Evolutionary conservation across 768 basidiomycete species (phyloP).

Genomic region (Symmetrospora coprosmae): DNA sequence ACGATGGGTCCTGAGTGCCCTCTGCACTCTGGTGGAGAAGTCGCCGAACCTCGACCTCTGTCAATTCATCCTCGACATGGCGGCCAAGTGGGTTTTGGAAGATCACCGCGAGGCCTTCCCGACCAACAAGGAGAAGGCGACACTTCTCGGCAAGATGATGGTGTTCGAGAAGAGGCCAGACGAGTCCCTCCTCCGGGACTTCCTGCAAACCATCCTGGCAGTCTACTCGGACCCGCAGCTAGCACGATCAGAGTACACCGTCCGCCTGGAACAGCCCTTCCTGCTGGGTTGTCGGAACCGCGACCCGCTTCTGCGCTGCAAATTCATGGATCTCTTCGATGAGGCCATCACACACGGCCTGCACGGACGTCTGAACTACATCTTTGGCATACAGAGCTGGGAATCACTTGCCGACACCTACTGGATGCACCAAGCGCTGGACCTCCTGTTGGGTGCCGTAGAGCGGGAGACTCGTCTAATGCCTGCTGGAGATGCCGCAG

Average conservation of each 20-base stretch:
- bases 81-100: slow-evolving; percentile 76
- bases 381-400: slow-evolving; percentile 88
- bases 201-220: slow-evolving; percentile 76
- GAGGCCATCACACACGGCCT: slow-evolving; percentile 71
- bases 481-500: no score
- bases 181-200: slow-evolving; percentile 64
- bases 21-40: slow-evolving; percentile 74
- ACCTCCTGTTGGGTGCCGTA: slow-evolving; percentile 68
- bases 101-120: slow-evolving; percentile 66
- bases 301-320: slow-evolving; percentile 60
- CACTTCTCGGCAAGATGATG: slow-evolving; percentile 72
- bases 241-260: slow-evolving; percentile 82
- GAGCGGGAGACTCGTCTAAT: slow-evolving; percentile 37
- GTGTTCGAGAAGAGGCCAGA: slow-evolving; percentile 50
- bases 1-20: slow-evolving; percentile 58
- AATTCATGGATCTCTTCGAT: slow-evolving; percentile 81
- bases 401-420: slow-evolving; percentile 79
- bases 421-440: slow-evolving; percentile 83
- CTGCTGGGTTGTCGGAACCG: slow-evolving; percentile 75
- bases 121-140: slow-evolving; percentile 89
- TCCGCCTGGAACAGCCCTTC: slow-evolving; percentile 82
- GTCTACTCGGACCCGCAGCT: slow-evolving; percentile 79
- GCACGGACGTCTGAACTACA: slow-evolving; percentile 66
- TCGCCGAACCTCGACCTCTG: slow-evolving; percentile 67
- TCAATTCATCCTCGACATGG: slow-evolving; percentile 68